A percentile compares a stretch with the other conserved stretches of the same genome.
Conservation (phyloP, 495 filamentous ascomycete species). For the Pseudoneurospora amorphoporcata region DNA sequence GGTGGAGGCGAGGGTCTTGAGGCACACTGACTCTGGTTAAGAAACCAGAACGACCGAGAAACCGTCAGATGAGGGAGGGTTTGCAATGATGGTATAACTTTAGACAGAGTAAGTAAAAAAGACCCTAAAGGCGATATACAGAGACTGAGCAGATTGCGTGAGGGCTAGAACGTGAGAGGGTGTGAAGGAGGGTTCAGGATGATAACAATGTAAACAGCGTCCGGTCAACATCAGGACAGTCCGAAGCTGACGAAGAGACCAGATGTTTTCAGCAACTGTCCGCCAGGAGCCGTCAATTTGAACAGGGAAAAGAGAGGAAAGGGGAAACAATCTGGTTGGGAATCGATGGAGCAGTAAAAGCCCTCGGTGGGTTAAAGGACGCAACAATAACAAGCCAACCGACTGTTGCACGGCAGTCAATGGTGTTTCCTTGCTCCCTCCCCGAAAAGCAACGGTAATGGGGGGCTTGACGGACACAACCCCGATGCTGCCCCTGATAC, state of each 20-base stretch:
- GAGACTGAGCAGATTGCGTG: background rate
- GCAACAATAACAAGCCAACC: background rate
- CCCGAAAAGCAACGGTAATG: background rate
- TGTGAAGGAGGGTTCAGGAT: background rate
- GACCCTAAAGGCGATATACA: background rate
- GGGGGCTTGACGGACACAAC: background rate
- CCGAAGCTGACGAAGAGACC: background rate
- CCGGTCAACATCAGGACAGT: background rate
- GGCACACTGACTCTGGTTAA: background rate
- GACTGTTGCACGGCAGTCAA: background rate
- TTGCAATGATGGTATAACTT: background rate
- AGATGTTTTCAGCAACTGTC: background rate
- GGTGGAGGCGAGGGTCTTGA: background rate
- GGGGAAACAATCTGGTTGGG: background rate
- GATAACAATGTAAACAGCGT: background rate
- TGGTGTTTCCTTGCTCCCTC: background rate
- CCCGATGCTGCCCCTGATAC: background rate
- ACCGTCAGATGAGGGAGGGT: background rate
- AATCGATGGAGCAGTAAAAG: background rate
- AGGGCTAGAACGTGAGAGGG: background rate
- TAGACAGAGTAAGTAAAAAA: background rate
- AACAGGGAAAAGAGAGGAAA: background rate
- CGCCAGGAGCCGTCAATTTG: background rate
- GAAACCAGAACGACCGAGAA: background rate
- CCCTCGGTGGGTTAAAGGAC: background rate